A percentile compares a stretch with the other conserved stretches of the same genome.
These are phyloP conservation scores for Termitomyces heimii DNA, from an alignment of 768 basidiomycete species.

Conservation along the genomic window DNA sequence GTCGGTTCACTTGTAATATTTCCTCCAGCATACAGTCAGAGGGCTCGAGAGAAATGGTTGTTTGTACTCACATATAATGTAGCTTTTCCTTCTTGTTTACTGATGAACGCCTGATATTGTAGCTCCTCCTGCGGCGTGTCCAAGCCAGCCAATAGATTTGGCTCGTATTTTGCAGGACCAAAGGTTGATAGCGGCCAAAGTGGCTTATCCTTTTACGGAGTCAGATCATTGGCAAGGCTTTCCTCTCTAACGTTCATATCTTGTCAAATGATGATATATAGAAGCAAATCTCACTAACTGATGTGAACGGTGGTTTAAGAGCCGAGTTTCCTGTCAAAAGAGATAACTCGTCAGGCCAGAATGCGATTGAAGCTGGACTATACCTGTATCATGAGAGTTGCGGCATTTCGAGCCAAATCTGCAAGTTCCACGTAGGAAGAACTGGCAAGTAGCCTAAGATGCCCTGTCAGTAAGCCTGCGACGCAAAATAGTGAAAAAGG, in stretches of 20 bases:
- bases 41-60: neutral
- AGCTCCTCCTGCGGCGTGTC: constrained; percentile 82
- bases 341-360: neutral
- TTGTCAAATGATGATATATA: neutral
- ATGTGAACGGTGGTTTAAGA: constrained; percentile 25
- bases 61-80: constrained; percentile 65
- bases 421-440: constrained; percentile 58
- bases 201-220: constrained; percentile 57
- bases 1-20: no score
- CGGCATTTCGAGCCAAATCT: constrained; percentile 60
- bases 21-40: no score
- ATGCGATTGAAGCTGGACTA: neutral
- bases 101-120: constrained; percentile 54
- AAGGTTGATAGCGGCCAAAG: constrained; percentile 77
- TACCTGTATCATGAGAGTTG: constrained; percentile 38
- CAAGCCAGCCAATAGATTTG: constrained; percentile 52
- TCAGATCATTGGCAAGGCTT: constrained; percentile 58
- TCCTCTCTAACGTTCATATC: constrained; percentile 51
- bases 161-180: constrained; percentile 71
- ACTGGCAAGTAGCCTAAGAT: constrained; percentile 51
- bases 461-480: neutral
- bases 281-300: neutral
- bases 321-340: constrained; percentile 11
- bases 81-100: constrained; percentile 45
- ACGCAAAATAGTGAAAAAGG: neutral